Percentiles rank a stretch among this genome's conserved stretches.
phyloP scores from a whole-genome alignment of 768 basidiomycete genomes.

The Panaeolus papilionaceus region DNA sequence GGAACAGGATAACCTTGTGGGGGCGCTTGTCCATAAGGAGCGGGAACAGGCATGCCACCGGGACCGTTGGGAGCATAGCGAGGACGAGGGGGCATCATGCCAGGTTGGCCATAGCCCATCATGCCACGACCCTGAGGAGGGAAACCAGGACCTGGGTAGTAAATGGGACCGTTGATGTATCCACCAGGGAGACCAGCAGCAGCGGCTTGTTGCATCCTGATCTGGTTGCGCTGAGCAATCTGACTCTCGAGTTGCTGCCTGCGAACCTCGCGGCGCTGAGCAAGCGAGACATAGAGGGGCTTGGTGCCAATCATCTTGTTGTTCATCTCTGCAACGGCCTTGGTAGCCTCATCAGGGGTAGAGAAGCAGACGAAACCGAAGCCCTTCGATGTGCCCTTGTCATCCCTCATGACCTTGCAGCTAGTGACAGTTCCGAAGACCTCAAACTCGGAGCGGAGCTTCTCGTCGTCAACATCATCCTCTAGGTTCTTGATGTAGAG shows the following conservation, averaged over 20 bases:
- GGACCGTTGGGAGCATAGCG: constrained; percentile 80
- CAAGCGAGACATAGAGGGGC: constrained; percentile 97
- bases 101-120: constrained; percentile 85
- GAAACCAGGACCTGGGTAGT: constrained; percentile 85
- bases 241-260: constrained; percentile 98
- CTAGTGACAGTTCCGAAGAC: constrained; percentile 97
- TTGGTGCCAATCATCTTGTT: constrained; percentile 99
- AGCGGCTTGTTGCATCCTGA: constrained; percentile 94
- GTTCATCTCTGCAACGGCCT: constrained; percentile 99
- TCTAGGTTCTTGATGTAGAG: constrained; percentile 99
- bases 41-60: constrained; percentile 78
- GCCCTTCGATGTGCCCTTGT: constrained; percentile 90
- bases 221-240: constrained; percentile 97
- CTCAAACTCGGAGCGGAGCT: constrained; percentile 95
- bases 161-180: constrained; percentile 86
- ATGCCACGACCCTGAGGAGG: constrained; percentile 81
- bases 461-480: constrained; percentile 97
- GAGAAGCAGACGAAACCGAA: constrained; percentile 99
- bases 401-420: constrained; percentile 99
- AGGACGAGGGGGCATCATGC: constrained; percentile 88
- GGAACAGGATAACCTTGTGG: constrained; percentile 79
- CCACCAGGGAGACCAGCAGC: constrained; percentile 84
- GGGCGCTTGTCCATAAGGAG: constrained; percentile 73
- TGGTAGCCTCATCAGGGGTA: constrained; percentile 97
- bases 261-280: constrained; percentile 97